Evolutionary conservation across 164 flowering plant species (phyloP).

Genomic region (Santalum album): DNA sequence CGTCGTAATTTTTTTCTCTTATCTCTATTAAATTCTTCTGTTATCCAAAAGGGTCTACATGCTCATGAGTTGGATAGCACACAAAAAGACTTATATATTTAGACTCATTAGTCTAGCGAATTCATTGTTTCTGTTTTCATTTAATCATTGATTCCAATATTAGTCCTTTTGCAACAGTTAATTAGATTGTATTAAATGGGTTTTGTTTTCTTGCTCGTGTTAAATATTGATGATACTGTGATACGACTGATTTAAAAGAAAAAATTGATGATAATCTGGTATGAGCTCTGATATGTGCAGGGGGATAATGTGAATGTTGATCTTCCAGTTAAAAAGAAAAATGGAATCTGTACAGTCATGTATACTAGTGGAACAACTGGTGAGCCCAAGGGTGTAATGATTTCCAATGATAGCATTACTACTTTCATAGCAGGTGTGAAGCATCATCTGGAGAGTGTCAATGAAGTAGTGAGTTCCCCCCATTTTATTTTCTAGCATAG

Average conservation of each 20-base stretch:
- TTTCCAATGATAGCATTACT: slow-evolving; percentile 72
- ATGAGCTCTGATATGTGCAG: not conserved
- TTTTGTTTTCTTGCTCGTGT: not conserved
- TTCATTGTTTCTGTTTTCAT: too few species aligned
- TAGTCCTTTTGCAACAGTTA: not conserved
- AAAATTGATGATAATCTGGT: not conserved
- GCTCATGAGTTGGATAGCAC: too few species aligned
- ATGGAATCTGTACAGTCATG: slow-evolving; percentile 90
- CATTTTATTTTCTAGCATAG: not conserved
- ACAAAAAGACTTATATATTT: too few species aligned
- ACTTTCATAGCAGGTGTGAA: slow-evolving; percentile 65
- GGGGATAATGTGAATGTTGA: slow-evolving; percentile 43
- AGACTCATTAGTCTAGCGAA: too few species aligned
- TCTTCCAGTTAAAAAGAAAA: slow-evolving; percentile 52
- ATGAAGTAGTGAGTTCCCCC: slow-evolving; percentile 49
- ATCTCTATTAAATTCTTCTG: too few species aligned
- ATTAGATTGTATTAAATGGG: not conserved
- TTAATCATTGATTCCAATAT: too few species aligned
- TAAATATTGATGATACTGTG: too few species aligned
- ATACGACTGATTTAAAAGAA: too few species aligned
- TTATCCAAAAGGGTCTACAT: too few species aligned
- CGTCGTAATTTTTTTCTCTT: too few species aligned
- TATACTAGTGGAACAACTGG: slow-evolving; percentile 99
- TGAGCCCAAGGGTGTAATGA: slow-evolving; percentile 93
- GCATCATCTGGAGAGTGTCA: slow-evolving; percentile 39